These are phyloP conservation scores for Fomitopsis serialis DNA, from an alignment of 768 basidiomycete species.

Conservation along the genomic window DNA sequence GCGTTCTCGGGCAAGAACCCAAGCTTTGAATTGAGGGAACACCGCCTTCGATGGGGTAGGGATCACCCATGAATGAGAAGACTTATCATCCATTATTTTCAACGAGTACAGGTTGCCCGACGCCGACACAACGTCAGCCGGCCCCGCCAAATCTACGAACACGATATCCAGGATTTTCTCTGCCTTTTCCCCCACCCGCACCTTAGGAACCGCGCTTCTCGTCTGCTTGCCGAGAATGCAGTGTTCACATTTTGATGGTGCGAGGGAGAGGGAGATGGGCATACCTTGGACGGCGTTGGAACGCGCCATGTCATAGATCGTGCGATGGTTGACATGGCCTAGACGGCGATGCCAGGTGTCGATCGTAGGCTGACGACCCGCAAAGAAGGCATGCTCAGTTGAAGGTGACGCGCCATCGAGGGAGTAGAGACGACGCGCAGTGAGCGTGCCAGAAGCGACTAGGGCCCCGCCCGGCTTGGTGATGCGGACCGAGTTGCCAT, in stretches of 20 bases:
- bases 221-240: too few relatives aligned
- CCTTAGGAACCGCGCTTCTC: too few relatives aligned
- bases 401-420: too few relatives aligned
- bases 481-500: not conserved
- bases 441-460: too few relatives aligned
- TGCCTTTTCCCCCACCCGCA: too few relatives aligned
- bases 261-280: slow-evolving; percentile 13
- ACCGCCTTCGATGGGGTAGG: slow-evolving; percentile 26
- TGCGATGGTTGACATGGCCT: slow-evolving; percentile 19
- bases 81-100: slow-evolving; percentile 31
- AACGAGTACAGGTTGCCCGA: slow-evolving; percentile 16
- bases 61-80: slow-evolving; percentile 27
- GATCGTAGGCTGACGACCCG: slow-evolving; percentile 2
- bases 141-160: slow-evolving; percentile 25
- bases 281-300: slow-evolving; percentile 16
- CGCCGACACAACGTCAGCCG: not conserved
- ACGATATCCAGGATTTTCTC: slow-evolving; percentile 24
- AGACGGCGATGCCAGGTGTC: slow-evolving; percentile 21
- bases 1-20: slow-evolving; percentile 22
- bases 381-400: not conserved
- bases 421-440: too few relatives aligned
- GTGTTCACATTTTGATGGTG: too few relatives aligned
- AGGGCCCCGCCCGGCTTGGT: too few relatives aligned
- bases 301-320: slow-evolving; percentile 11
- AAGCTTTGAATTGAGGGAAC: slow-evolving; percentile 19